Conservation (phyloP, 805 yeast species). For the Blastobotrys attinorum region DNA sequence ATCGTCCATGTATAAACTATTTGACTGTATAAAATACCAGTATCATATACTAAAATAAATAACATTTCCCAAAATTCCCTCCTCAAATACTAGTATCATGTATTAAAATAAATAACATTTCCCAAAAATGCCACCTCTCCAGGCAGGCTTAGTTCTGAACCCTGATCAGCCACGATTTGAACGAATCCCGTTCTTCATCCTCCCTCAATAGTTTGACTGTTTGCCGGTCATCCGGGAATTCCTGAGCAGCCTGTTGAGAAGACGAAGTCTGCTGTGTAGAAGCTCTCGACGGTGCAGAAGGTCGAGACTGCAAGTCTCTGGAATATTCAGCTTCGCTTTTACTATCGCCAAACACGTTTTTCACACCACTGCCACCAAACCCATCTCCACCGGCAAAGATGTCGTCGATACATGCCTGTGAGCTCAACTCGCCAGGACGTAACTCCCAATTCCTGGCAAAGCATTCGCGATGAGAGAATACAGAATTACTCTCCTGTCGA, state of each 20-base stretch:
- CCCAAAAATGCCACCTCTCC: too few species aligned
- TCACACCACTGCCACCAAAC: too few species aligned
- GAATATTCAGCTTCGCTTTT: too few species aligned
- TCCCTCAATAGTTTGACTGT: conserved; percentile 7
- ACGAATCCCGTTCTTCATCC: conserved; percentile 11
- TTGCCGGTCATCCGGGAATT: not conserved
- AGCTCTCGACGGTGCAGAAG: too few species aligned
- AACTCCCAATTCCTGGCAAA: conserved; percentile 57
- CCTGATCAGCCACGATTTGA: conserved; percentile 10
- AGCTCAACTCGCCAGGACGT: conserved; percentile 48
- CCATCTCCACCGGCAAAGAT: conserved; percentile 68
- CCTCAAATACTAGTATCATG: too few species aligned
- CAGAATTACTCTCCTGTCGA: conserved; percentile 8
- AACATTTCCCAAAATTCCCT: too few species aligned
- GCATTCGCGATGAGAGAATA: conserved; percentile 28
- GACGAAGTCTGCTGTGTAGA: too few species aligned
- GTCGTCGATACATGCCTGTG: conserved; percentile 66
- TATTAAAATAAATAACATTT: too few species aligned
- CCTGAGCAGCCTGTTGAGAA: conserved; percentile 1
- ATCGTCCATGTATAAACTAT: not conserved
- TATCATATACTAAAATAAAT: too few species aligned
- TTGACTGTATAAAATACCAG: too few species aligned
- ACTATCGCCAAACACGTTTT: too few species aligned
- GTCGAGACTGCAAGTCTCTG: too few species aligned
- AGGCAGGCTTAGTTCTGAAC: not conserved